A percentile compares a stretch with the other conserved stretches of the same genome.
phyloP scores from a whole-genome alignment of 257 asterid genomes.

The Scutellaria barbata region DNA sequence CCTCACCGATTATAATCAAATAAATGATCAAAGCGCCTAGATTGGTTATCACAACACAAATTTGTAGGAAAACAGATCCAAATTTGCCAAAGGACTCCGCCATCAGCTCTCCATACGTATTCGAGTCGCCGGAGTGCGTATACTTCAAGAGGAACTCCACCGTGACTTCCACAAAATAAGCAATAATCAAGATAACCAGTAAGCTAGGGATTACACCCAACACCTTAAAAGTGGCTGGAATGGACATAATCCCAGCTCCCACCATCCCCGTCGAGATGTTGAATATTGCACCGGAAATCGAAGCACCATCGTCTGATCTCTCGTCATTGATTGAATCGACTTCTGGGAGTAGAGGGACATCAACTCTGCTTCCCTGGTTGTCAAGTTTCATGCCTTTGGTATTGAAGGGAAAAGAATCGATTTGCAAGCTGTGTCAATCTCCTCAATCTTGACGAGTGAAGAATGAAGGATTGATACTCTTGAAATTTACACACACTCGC shows the following conservation, averaged over 20 bases:
- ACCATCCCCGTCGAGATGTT: slow-evolving; percentile 92
- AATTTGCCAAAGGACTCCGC: slow-evolving; percentile 87
- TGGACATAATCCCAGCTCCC: slow-evolving; percentile 97
- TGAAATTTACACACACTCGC: too few relatives aligned
- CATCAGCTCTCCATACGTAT: slow-evolving; percentile 86
- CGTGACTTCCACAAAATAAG: slow-evolving; percentile 86
- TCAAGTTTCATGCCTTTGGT: slow-evolving; percentile 43
- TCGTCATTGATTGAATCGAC: slow-evolving; percentile 31
- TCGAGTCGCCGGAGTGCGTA: slow-evolving; percentile 63
- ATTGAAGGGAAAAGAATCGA: too few relatives aligned
- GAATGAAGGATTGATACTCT: too few relatives aligned
- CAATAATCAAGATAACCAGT: slow-evolving; percentile 62
- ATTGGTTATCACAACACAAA: slow-evolving; percentile 84
- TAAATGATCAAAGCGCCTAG: slow-evolving; percentile 94
- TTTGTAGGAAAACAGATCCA: slow-evolving; percentile 85
- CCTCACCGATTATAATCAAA: slow-evolving; percentile 85
- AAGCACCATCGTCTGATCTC: slow-evolving; percentile 51
- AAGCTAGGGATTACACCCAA: slow-evolving; percentile 86
- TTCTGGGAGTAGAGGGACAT: slow-evolving; percentile 62
- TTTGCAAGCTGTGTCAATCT: too few relatives aligned
- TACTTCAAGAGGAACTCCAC: slow-evolving; percentile 85
- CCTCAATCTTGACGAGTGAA: too few relatives aligned
- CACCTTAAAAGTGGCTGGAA: slow-evolving; percentile 90
- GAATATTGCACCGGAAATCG: slow-evolving; percentile 81
- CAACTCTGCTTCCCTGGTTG: slow-evolving; percentile 43